Base-by-base conservation (phyloP, 495 filamentous ascomycete genomes). In the Lichenothelia convexa region DNA sequence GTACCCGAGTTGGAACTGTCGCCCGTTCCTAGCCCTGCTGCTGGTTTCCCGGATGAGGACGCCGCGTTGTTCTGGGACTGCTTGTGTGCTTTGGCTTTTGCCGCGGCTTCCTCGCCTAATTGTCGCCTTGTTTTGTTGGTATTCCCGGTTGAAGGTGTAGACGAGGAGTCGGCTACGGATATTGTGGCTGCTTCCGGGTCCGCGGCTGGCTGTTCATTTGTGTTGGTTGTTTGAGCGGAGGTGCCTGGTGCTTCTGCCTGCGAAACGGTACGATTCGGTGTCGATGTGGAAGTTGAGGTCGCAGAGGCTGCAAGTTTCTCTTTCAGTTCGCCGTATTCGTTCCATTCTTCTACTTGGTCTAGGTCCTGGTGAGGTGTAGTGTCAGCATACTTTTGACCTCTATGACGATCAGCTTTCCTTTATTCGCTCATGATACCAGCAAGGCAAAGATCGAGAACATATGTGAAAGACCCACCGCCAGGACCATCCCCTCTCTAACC, bases 321-420 rank as follows among this genome's bases (percentile, higher is more conserved):
- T 53, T 89, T 86, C 38, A 97, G 67, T 61, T 95, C 89, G 50
- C 80, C 87, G 50, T 87, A 93, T 48, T 97, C 89, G 58, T 97
- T 97, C 91, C 91, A 95, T 52, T 95, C 89, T 61, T 97, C 89
- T 38, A 93, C 70, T 50, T 94, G 70, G 39, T 92, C 82, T 18
- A 93, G 63, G 51, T 95, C 89, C 85, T 93, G 43, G 30, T 8
- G n/a, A 32, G 21, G 19, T 33, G 31, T n/a, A 21, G 15, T 23
- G 21, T 32, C 24, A 29, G 24, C 24, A 9, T 2, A 29, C 24
- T 29, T 29, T 9, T 29, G 16, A 21, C 26, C 20, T 5, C 21
- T 39, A 19, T 41, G 33, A 31, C 21, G 22, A 23, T 12, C 15
- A 13, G 21, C 35, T 33, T 19, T 33, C 37, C 11, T 45, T 32